These are phyloP conservation scores for Lachnellula willkommii DNA, from an alignment of 2,329 filamentous ascomycete genomes.

Conservation along the genomic window DNA sequence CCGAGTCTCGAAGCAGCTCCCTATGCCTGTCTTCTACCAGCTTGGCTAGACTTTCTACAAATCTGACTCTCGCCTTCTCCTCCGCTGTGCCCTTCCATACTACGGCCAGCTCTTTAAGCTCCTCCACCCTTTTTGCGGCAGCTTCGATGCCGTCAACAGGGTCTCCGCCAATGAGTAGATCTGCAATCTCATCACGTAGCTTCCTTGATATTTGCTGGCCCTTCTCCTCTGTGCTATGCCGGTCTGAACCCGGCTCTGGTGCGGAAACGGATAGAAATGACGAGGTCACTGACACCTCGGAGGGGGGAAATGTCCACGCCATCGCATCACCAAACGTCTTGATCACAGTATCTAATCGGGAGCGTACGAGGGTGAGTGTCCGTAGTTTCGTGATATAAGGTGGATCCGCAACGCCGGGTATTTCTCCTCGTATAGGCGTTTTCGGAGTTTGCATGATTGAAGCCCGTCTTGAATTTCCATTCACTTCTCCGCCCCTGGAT, in stretches of 20 bases:
- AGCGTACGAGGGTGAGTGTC: slow-evolving; percentile 74
- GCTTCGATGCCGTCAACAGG: slow-evolving; percentile 64
- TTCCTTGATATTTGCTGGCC: slow-evolving; percentile 73
- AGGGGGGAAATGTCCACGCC: slow-evolving; percentile 89
- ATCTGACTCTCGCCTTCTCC: slow-evolving; percentile 75
- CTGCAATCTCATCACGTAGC: slow-evolving; percentile 65
- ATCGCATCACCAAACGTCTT: slow-evolving; percentile 91
- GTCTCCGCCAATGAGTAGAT: slow-evolving; percentile 56
- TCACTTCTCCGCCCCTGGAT: slow-evolving; percentile 22
- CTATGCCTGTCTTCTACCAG: slow-evolving; percentile 68
- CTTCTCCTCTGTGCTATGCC: slow-evolving; percentile 74
- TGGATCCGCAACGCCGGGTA: slow-evolving; percentile 43
- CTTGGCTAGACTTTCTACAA: slow-evolving; percentile 76
- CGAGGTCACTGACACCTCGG: slow-evolving; percentile 75
- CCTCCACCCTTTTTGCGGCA: slow-evolving; percentile 68
- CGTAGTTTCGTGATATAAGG: slow-evolving; percentile 72
- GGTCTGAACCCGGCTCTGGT: slow-evolving; percentile 63
- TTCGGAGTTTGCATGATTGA: slow-evolving; percentile 25
- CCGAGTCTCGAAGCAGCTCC: slow-evolving; percentile 30
- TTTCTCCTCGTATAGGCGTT: slow-evolving; percentile 22
- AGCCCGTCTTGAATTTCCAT: slow-evolving; percentile 22
- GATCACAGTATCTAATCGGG: slow-evolving; percentile 83
- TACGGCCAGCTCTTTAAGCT: slow-evolving; percentile 67
- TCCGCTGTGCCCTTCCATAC: slow-evolving; percentile 97
- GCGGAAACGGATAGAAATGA: slow-evolving; percentile 88